phyloP scores from a whole-genome alignment of 164 flowering plant species.

The Akebia trifoliata region DNA sequence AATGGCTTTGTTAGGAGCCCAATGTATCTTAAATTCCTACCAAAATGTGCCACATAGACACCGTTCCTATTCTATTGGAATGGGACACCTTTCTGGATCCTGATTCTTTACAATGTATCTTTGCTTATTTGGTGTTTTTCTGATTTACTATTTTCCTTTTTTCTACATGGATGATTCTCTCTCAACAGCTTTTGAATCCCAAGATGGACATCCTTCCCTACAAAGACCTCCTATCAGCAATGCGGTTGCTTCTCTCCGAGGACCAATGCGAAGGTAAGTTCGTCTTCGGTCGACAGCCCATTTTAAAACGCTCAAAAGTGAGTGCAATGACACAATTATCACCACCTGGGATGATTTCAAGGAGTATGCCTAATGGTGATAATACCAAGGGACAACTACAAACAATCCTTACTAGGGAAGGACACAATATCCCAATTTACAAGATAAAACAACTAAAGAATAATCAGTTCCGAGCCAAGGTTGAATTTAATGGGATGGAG shows the following conservation, averaged over 20 bases:
- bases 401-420: slow-evolving; percentile 69
- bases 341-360: slow-evolving; percentile 29
- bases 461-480: slow-evolving; percentile 54
- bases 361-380: slow-evolving; percentile 58
- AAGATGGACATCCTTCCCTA: slow-evolving; percentile 41
- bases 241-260: slow-evolving; percentile 58
- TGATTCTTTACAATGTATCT: too few species aligned
- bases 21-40: too few species aligned
- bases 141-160: slow-evolving; percentile 17
- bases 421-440: slow-evolving; percentile 58
- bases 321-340: slow-evolving; percentile 12
- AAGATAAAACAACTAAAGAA: slow-evolving; percentile 54
- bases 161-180: background rate
- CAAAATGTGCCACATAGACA: too few species aligned
- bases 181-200: slow-evolving; percentile 63
- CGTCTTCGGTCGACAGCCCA: slow-evolving; percentile 53
- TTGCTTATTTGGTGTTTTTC: too few species aligned
- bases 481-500: slow-evolving; percentile 75
- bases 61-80: too few species aligned
- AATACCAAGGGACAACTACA: slow-evolving; percentile 82
- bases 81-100: too few species aligned
- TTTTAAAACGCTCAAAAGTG: slow-evolving; percentile 25
- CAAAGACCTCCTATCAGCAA: slow-evolving; percentile 63
- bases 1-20: too few species aligned
- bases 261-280: slow-evolving; percentile 75